Base-by-base conservation (phyloP, 225 moss, liverwort and hornwort genomes). In the Pseudoscleropodium purum region DNA sequence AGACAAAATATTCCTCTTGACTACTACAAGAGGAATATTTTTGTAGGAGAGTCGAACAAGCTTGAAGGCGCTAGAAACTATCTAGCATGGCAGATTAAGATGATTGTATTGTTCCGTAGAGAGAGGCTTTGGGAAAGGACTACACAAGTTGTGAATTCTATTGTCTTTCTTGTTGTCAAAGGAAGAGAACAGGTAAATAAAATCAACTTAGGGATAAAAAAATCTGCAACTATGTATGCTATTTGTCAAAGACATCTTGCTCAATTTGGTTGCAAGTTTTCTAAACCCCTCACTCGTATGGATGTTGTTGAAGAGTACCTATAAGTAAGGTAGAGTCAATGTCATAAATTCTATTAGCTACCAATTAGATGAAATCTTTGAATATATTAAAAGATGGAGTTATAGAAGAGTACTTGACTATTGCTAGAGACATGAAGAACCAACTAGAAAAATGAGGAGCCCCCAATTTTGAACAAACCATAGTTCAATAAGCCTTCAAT, bases 51-150 rank as follows among this genome's bases (percentile, higher is more conserved):
- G 11, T 3, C 4, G 3, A 67, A 37, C 12, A 68, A 68, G 21
- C 2, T 21, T 4, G 12, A 68, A 37, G 21, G 37, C 0, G 0
- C 1, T 2, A 0, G 4, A 37, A 21, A 21, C 21, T 37, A 68
- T 68, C 6, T 21, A 68, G 20, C 0, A 9, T 36, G 6, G 19
- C 0, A 0, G 36, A 67, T 67, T 3, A 67, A 67, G 68, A 68
- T 37, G 68, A 21, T 6, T 2, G 3, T 19, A 67, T 3, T 36
- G 9, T 36, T 66, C 0, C 0, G 2, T 20, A 37, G 11, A 68
- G 12, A 68, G 4, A 7, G 21, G 4, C 20, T 68, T 36, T 21
- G 21, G 68, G 2, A 68, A 37, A 37, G 6, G 37, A 37, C 3
- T 37, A 3, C 4, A 68, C 23, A 23, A 68, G 21, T 37, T 1